A percentile compares a stretch with the other conserved stretches of the same genome.
phyloP scores from a whole-genome alignment of 1,284 basidiomycete species.

The Inonotus obliquus region DNA sequence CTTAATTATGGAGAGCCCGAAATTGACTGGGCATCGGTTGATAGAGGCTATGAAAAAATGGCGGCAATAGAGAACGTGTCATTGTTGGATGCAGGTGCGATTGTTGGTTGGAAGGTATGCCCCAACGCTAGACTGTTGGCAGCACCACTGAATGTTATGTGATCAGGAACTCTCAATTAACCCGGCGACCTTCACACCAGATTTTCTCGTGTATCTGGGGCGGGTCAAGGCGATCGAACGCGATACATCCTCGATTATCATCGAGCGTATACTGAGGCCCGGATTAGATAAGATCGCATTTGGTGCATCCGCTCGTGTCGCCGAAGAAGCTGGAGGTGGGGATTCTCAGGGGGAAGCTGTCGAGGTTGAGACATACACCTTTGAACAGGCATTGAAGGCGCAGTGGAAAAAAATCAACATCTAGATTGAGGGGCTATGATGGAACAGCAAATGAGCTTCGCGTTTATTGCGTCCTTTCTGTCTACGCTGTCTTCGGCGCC shows the following conservation, averaged over 20 bases:
- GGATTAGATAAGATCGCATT: constrained; percentile 12
- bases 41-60: constrained; percentile 37
- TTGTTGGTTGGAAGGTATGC: constrained; percentile 52
- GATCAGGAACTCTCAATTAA: constrained; percentile 48
- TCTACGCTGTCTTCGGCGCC: not conserved
- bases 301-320: not conserved
- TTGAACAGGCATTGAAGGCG: constrained; percentile 1
- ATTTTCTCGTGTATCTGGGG: constrained; percentile 42
- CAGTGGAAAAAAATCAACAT: constrained; percentile 2
- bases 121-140: not conserved
- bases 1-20: not conserved
- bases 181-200: constrained; percentile 47
- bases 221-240: constrained; percentile 25
- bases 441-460: not conserved
- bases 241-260: not conserved
- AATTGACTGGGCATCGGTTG: constrained; percentile 38
- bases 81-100: constrained; percentile 31
- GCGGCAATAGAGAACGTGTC: constrained; percentile 28
- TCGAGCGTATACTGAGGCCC: constrained; percentile 3
- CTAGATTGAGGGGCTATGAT: not conserved
- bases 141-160: not conserved
- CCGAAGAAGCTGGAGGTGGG: not conserved
- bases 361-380: constrained; percentile 4
- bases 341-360: not conserved
- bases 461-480: not conserved